phyloP scores from a whole-genome alignment of 2,329 filamentous ascomycete genomes.

The Coniella vitis region DNA sequence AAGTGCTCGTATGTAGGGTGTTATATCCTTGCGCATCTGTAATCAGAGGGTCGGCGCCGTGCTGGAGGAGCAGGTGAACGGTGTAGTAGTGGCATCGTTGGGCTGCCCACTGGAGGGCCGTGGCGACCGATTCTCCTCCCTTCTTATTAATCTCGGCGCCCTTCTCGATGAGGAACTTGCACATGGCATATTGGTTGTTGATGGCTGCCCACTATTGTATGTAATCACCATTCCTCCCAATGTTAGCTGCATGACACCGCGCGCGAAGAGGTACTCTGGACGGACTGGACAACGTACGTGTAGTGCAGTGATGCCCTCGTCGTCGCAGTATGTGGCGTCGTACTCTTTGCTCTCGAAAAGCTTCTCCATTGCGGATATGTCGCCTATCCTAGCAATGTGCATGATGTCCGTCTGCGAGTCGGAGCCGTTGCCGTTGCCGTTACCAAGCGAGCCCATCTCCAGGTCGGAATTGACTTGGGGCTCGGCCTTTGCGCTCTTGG shows the following conservation, averaged over 20 bases:
- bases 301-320: conserved; percentile 89
- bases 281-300: conserved; percentile 61
- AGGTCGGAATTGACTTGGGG: conserved; percentile 52
- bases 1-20: conserved; percentile 91
- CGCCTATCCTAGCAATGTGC: conserved; percentile 85
- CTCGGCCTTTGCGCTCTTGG: conserved; percentile 45
- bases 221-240: not conserved
- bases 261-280: conserved; percentile 2
- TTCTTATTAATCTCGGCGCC: conserved; percentile 92
- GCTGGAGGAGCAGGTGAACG: conserved; percentile 82
- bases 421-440: conserved; percentile 35
- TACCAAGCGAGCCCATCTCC: conserved; percentile 45
- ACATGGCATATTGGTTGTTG: conserved; percentile 97
- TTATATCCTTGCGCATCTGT: conserved; percentile 97
- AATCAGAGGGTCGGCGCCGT: conserved; percentile 86
- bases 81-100: conserved; percentile 96
- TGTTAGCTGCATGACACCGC: conserved; percentile 4
- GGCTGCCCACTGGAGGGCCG: conserved; percentile 92
- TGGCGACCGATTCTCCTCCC: conserved; percentile 90
- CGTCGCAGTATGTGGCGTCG: conserved; percentile 77
- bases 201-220: conserved; percentile 87
- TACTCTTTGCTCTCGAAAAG: conserved; percentile 78
- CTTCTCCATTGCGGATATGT: conserved; percentile 80
- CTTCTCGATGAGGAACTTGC: conserved; percentile 80
- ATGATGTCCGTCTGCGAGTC: conserved; percentile 68